These are phyloP conservation scores for Trichodelitschia bisporula DNA, from an alignment of 495 filamentous ascomycete genomes.

Conservation along the genomic window DNA sequence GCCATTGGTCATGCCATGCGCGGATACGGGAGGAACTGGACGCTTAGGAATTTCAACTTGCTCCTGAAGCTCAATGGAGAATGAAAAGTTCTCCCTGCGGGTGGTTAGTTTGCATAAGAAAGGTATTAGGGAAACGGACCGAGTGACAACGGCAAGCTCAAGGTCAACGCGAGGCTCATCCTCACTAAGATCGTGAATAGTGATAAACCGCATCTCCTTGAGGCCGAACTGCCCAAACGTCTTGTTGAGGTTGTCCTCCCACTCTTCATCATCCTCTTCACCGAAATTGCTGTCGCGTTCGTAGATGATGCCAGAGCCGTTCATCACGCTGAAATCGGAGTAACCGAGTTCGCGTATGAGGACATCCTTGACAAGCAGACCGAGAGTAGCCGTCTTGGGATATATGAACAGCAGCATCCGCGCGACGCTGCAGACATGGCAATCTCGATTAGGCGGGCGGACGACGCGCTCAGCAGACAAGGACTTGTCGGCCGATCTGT, in stretches of 20 bases:
- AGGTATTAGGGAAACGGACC: too few relatives aligned
- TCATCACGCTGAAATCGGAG: conserved; percentile 52
- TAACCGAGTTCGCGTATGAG: conserved; percentile 50
- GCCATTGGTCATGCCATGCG: too few relatives aligned
- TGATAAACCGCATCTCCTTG: conserved; percentile 50
- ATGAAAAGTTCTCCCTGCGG: too few relatives aligned
- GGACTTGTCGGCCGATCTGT: conserved; percentile 37
- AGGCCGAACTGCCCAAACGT: conserved; percentile 56
- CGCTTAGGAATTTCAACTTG: conserved; percentile 26
- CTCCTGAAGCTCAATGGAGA: conserved; percentile 20
- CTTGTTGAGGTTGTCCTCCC: conserved; percentile 65
- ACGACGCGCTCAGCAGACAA: conserved; percentile 57
- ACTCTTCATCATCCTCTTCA: conserved; percentile 71
- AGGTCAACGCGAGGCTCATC: conserved; percentile 63
- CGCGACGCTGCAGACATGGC: conserved; percentile 56
- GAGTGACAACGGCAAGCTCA: conserved; percentile 33
- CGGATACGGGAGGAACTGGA: conserved; percentile 9
- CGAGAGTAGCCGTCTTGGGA: conserved; percentile 47
- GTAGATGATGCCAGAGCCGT: conserved; percentile 49
- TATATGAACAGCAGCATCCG: conserved; percentile 42
- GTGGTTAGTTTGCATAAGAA: too few relatives aligned
- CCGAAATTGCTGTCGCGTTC: too few relatives aligned
- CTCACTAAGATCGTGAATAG: conserved; percentile 64
- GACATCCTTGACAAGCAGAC: conserved; percentile 55
- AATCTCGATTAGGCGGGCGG: conserved; percentile 52